phyloP scores from a whole-genome alignment of 805 yeast species.

The Komagataella populi region DNA sequence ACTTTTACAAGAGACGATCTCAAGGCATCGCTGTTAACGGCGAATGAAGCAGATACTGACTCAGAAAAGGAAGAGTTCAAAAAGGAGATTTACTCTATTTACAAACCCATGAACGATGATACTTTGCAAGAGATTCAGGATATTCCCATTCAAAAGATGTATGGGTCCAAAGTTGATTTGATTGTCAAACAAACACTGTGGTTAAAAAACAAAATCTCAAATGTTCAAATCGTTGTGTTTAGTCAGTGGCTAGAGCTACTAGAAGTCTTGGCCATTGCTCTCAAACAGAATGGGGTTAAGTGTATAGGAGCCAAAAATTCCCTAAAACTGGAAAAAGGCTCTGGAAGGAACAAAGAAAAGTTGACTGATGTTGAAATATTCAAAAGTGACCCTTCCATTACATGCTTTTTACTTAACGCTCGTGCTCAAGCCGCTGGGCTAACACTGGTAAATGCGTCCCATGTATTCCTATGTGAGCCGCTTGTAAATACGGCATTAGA shows the following conservation, averaged over 20 bases:
- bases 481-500: constrained; percentile 79
- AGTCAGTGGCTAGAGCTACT: constrained; percentile 83
- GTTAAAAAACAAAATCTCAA: constrained; percentile 39
- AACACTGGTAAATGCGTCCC: constrained; percentile 84
- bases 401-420: constrained; percentile 79
- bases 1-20: constrained; percentile 42
- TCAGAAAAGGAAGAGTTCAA: constrained; percentile 15
- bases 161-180: constrained; percentile 81
- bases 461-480: constrained; percentile 88
- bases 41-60: neutral
- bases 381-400: constrained; percentile 44
- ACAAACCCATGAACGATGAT: constrained; percentile 27
- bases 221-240: constrained; percentile 72
- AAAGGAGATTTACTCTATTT: constrained; percentile 25
- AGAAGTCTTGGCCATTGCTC: constrained; percentile 49
- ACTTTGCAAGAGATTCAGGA: constrained; percentile 31
- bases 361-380: constrained; percentile 39
- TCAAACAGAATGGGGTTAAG: constrained; percentile 41
- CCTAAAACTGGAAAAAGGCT: constrained; percentile 17
- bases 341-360: constrained; percentile 13
- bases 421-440: constrained; percentile 83
- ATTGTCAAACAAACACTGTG: constrained; percentile 61
- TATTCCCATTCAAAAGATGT: constrained; percentile 30
- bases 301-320: constrained; percentile 36
- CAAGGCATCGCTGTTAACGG: constrained; percentile 26